A percentile compares a stretch with the other conserved stretches of the same genome.
These are phyloP conservation scores for Gilbertella persicaria DNA, from an alignment of 371 early-diverging fungal species.

Conservation along the genomic window DNA sequence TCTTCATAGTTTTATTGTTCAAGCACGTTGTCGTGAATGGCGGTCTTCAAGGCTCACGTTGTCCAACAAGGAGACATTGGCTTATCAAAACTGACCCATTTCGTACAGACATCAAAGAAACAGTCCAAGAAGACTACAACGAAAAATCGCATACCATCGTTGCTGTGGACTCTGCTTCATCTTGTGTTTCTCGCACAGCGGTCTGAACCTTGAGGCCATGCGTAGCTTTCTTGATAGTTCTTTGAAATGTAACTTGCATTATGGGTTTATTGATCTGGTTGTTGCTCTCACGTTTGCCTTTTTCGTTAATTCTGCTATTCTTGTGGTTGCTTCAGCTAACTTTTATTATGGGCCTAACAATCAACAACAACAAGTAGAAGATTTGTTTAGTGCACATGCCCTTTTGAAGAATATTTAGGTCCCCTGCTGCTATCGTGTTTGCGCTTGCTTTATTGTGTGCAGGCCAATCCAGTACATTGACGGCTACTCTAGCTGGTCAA, in stretches of 20 bases:
- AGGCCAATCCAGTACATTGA: conserved; percentile 81
- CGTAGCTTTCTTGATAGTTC: conserved; percentile 13
- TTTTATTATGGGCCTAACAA: conserved; percentile 60
- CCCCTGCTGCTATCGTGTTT: conserved; percentile 71
- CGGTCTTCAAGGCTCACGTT: conserved; percentile 29
- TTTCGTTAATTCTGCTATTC: conserved; percentile 77
- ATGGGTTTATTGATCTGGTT: conserved; percentile 61
- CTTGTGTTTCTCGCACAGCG: conserved; percentile 1
- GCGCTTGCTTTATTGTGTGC: conserved; percentile 76
- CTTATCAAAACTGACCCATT: conserved; percentile 7
- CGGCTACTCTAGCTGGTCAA: conserved; percentile 87
- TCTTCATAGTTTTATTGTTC: conserved; percentile 74
- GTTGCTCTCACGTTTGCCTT: conserved; percentile 74
- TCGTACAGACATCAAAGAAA: neutral
- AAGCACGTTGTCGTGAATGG: conserved; percentile 51
- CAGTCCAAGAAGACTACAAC: neutral
- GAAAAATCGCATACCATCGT: neutral
- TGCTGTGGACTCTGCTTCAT: neutral
- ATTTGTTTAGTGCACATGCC: conserved; percentile 68
- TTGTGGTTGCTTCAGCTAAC: conserved; percentile 79
- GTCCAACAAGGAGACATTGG: conserved; percentile 16
- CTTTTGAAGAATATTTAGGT: conserved; percentile 65
- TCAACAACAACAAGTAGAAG: conserved; percentile 38
- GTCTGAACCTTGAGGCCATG: conserved; percentile 17
- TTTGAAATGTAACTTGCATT: conserved; percentile 33